phyloP scores from a whole-genome alignment of 2,329 filamentous ascomycete species.

The Aspergillus latus region DNA sequence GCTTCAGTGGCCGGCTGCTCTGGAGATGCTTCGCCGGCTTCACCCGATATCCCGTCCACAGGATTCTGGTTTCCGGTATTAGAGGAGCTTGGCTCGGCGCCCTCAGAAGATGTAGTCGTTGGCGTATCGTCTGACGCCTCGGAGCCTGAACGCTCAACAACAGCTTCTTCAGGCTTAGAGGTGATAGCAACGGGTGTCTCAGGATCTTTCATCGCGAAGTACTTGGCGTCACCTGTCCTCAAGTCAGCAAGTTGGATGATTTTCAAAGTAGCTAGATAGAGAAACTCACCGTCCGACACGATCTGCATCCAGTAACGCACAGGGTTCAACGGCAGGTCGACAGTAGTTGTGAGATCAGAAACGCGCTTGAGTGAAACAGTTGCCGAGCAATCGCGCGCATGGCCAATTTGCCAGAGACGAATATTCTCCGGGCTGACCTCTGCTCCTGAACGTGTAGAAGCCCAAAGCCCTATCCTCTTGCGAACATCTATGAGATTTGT shows the following conservation, averaged over 20 bases:
- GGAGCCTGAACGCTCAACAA: slow-evolving; percentile 29
- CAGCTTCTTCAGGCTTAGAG: slow-evolving; percentile 32
- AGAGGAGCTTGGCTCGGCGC: slow-evolving; percentile 32
- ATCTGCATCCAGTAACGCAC: slow-evolving; percentile 42
- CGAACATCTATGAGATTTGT: slow-evolving; percentile 39
- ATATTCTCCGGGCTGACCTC: slow-evolving; percentile 34
- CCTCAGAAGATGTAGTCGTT: slow-evolving; percentile 20
- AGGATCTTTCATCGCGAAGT: slow-evolving; percentile 39
- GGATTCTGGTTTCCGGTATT: slow-evolving; percentile 15
- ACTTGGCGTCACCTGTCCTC: slow-evolving; percentile 26
- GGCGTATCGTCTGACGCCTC: slow-evolving; percentile 25
- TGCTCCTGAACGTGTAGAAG: slow-evolving; percentile 26
- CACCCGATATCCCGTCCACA: not conserved
- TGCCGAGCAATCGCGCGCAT: slow-evolving; percentile 33
- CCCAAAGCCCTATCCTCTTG: slow-evolving; percentile 36
- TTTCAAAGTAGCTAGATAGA: too few relatives aligned
- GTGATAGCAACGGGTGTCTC: slow-evolving; percentile 22
- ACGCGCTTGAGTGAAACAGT: slow-evolving; percentile 38
- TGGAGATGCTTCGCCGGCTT: not conserved
- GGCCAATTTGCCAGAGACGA: slow-evolving; percentile 44
- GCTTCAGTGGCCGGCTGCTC: not conserved
- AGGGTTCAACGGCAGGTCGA: slow-evolving; percentile 29
- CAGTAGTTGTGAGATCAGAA: slow-evolving; percentile 30
- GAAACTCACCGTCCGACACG: slow-evolving; percentile 32
- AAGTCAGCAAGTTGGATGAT: too few relatives aligned